These are phyloP conservation scores for Waltergamsia citrina DNA, from an alignment of 2,329 filamentous ascomycete species.

Conservation along the genomic window DNA sequence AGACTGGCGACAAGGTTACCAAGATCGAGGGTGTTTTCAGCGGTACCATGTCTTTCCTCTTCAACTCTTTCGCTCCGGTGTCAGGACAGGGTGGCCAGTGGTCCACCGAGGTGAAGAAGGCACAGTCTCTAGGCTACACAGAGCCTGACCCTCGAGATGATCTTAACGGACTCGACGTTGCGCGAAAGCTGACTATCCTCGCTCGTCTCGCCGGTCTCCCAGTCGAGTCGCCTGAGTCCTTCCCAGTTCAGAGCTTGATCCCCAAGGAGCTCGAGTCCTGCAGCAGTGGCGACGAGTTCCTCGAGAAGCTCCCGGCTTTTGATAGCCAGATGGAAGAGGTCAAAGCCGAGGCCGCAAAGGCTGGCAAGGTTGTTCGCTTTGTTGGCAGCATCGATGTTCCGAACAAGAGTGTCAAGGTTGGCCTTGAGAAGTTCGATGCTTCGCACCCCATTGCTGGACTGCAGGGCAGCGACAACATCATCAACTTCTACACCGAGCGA, in stretches of 20 bases:
- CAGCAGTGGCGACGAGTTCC: conserved; percentile 74
- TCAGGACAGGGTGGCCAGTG: conserved; percentile 68
- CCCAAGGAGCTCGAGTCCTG: conserved; percentile 75
- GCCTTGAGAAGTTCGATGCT: conserved; percentile 79
- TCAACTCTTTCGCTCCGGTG: conserved; percentile 90
- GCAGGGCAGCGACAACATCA: conserved; percentile 98
- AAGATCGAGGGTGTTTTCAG: conserved; percentile 97
- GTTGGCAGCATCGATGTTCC: conserved; percentile 86
- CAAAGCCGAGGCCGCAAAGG: conserved; percentile 74
- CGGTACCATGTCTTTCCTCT: conserved; percentile 95
- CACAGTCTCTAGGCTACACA: conserved; percentile 87
- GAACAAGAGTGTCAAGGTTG: conserved; percentile 79
- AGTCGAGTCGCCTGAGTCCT: conserved; percentile 74
- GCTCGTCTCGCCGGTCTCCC: conserved; percentile 76
- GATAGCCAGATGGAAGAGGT: conserved; percentile 84
- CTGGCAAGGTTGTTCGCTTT: conserved; percentile 88
- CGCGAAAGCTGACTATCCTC: conserved; percentile 92
- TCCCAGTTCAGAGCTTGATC: conserved; percentile 91
- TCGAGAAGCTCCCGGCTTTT: conserved; percentile 69
- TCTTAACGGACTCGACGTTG: conserved; percentile 80
- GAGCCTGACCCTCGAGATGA: conserved; percentile 84
- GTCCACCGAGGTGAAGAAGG: conserved; percentile 85
- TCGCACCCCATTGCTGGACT: conserved; percentile 87
- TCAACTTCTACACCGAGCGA: conserved; percentile 94
- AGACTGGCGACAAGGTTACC: conserved; percentile 83